Conservation (phyloP, 1,284 basidiomycete species). For the Heterobasidion parviporum region DNA sequence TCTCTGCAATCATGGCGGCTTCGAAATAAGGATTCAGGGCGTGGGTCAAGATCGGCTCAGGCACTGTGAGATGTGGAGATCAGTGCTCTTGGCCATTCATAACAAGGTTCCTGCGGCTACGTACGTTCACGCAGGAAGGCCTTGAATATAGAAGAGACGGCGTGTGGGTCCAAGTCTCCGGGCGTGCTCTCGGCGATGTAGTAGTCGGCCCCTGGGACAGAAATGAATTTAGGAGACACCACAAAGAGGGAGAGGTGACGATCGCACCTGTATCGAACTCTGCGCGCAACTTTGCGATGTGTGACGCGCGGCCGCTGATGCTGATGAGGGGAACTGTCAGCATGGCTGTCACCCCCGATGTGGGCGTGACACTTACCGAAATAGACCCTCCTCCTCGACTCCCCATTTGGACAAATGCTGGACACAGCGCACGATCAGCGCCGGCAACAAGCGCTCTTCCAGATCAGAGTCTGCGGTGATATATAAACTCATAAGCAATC, state of each 20-base stretch:
- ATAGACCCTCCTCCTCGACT: constrained; percentile 76
- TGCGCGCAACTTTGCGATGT: constrained; percentile 63
- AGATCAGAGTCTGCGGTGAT: constrained; percentile 18
- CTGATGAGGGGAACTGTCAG: constrained; percentile 27
- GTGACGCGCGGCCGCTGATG: constrained; percentile 66
- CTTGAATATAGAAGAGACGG: constrained; percentile 82
- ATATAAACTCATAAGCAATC: too few species aligned
- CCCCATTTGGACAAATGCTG: constrained; percentile 78
- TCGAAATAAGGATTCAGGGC: constrained; percentile 69
- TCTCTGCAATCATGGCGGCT: constrained; percentile 55
- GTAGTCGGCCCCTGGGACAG: constrained; percentile 67
- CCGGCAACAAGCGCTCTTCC: constrained; percentile 56
- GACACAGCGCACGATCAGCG: constrained; percentile 68
- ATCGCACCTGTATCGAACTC: constrained; percentile 78
- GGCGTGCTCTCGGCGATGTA: constrained; percentile 70
- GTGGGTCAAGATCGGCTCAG: constrained; percentile 72
- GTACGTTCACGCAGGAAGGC: constrained; percentile 73
- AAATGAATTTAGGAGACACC: constrained; percentile 4
- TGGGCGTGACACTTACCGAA: constrained; percentile 42
- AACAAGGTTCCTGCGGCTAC: constrained; percentile 18
- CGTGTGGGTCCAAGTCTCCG: constrained; percentile 84
- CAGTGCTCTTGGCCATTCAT: background rate
- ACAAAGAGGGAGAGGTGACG: constrained; percentile 4
- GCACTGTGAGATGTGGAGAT: constrained; percentile 42
- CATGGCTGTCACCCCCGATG: background rate